A percentile compares a stretch with the other conserved stretches of the same genome.
phyloP scores from a whole-genome alignment of 768 basidiomycete genomes.

The Podaxis sp. region DNA sequence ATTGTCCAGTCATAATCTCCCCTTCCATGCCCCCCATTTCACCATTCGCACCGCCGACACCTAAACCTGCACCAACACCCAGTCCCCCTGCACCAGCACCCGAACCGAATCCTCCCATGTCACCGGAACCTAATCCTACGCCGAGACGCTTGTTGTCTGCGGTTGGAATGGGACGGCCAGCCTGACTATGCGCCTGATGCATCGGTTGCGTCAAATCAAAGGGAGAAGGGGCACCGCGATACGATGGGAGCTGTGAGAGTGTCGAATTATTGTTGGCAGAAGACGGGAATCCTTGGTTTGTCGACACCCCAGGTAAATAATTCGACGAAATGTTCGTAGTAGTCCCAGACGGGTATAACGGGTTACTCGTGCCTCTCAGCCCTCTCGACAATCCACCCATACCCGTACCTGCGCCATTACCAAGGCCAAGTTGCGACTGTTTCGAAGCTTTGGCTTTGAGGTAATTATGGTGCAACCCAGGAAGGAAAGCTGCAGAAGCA shows the following conservation, averaged over 20 bases:
- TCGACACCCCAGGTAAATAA: constrained; percentile 21
- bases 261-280: constrained; percentile 31
- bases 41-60: neutral
- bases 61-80: neutral
- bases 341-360: constrained; percentile 16
- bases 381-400: constrained; percentile 26
- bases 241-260: constrained; percentile 29
- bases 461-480: constrained; percentile 65
- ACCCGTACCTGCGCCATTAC: constrained; percentile 13
- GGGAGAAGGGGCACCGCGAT: constrained; percentile 37
- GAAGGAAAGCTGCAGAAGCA: constrained; percentile 79
- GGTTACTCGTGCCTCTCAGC: constrained; percentile 28
- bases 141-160: constrained; percentile 2
- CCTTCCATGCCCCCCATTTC: constrained; percentile 5
- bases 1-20: constrained; percentile 22
- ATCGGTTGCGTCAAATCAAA: constrained; percentile 42
- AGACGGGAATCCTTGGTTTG: constrained; percentile 21
- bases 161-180: constrained; percentile 25
- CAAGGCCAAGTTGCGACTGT: constrained; percentile 23
- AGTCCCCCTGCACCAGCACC: constrained; percentile 46
- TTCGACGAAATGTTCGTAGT: constrained; percentile 21
- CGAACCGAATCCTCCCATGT: constrained; percentile 40
- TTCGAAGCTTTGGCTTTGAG: constrained; percentile 44
- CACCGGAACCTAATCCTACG: neutral
- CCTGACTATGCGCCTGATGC: constrained; percentile 25